These are phyloP conservation scores for Aspergillus ochraceoroseus DNA, from an alignment of 2,329 filamentous ascomycete species.

Conservation along the genomic window DNA sequence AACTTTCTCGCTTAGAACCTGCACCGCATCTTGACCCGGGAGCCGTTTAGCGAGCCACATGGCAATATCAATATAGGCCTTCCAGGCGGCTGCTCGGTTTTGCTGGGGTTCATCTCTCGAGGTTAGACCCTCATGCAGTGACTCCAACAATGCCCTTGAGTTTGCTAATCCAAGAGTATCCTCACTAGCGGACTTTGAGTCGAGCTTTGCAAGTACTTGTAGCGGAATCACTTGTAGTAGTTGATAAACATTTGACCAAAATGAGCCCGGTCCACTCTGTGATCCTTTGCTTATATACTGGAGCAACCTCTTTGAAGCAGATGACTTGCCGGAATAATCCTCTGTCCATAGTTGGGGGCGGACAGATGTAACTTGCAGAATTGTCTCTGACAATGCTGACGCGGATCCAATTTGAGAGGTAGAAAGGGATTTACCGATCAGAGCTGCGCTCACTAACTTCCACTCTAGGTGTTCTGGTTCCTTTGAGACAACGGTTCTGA, in stretches of 20 bases:
- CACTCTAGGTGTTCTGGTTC: slow-evolving; percentile 52
- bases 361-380: slow-evolving; percentile 60
- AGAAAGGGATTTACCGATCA: slow-evolving; percentile 70
- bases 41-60: slow-evolving; percentile 51
- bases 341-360: slow-evolving; percentile 70
- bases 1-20: slow-evolving; percentile 46
- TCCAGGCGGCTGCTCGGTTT: slow-evolving; percentile 67
- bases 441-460: slow-evolving; percentile 61
- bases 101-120: slow-evolving; percentile 68
- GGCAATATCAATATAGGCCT: slow-evolving; percentile 64
- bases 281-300: slow-evolving; percentile 78
- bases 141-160: slow-evolving; percentile 58
- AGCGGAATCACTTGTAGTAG: slow-evolving; percentile 57
- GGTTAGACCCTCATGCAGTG: slow-evolving; percentile 66
- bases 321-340: slow-evolving; percentile 55
- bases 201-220: slow-evolving; percentile 40
- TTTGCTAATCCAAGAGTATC: slow-evolving; percentile 43
- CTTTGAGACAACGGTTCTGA: slow-evolving; percentile 49
- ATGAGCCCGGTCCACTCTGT: slow-evolving; percentile 65
- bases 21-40: slow-evolving; percentile 45
- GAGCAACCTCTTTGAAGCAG: slow-evolving; percentile 56
- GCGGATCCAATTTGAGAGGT: slow-evolving; percentile 70
- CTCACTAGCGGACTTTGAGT: slow-evolving; percentile 22
- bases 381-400: slow-evolving; percentile 61
- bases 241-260: slow-evolving; percentile 65